Evolutionary conservation across 768 basidiomycete genomes (phyloP).

Genomic region (Coprinopsis marcescibilis): DNA sequence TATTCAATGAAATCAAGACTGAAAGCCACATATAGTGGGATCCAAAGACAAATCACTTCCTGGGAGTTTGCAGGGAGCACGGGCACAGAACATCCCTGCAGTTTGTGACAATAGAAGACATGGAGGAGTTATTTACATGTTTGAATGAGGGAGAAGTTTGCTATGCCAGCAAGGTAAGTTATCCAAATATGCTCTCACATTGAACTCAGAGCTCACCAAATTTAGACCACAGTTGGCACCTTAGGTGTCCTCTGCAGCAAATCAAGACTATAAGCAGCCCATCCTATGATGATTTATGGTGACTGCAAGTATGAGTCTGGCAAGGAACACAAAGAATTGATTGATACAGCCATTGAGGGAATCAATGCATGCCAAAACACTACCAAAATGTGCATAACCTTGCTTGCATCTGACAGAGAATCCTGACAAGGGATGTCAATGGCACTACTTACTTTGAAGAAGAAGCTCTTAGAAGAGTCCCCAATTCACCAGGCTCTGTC

Average conservation of each 20-base stretch:
- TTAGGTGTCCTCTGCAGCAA: conserved; percentile 23
- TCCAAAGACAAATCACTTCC: conserved; percentile 18
- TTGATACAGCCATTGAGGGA: conserved; percentile 13
- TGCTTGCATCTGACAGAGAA: conserved; percentile 22
- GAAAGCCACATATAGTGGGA: conserved; percentile 24
- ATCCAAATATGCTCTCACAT: background rate
- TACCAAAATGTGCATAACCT: conserved; percentile 17
- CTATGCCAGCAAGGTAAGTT: conserved; percentile 20
- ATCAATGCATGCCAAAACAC: conserved; percentile 7
- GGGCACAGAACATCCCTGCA: conserved; percentile 13
- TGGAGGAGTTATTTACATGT: conserved; percentile 19
- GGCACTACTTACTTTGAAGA: conserved; percentile 15
- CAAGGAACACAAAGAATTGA: conserved; percentile 13
- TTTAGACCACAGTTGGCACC: conserved; percentile 23
- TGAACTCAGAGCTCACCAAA: conserved; percentile 11
- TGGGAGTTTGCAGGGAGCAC: conserved; percentile 25
- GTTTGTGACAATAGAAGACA: conserved; percentile 17
- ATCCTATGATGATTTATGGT: conserved; percentile 23
- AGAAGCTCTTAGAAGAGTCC: conserved; percentile 10
- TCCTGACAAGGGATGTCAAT: conserved; percentile 18
- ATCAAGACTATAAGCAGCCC: conserved; percentile 19
- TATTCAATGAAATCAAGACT: conserved; percentile 24
- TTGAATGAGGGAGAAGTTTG: conserved; percentile 18
- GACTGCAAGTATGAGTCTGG: conserved; percentile 25
- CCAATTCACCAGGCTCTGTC: conserved; percentile 16